Conservation (phyloP, 257 asterid genomes). For the Solanum bulbocastanum region DNA sequence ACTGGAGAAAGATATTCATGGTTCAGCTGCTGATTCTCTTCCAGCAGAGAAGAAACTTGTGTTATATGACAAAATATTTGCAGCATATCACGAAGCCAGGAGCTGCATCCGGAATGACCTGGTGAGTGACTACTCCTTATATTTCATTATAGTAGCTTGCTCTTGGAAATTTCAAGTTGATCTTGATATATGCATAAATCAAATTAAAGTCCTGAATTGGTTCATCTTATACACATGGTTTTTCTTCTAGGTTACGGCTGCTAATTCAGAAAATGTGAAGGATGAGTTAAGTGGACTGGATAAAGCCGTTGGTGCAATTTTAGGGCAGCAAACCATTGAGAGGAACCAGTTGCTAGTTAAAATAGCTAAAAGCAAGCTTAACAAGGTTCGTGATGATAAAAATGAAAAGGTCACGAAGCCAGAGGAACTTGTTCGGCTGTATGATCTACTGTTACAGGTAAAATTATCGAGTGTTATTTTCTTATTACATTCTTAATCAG, state of each 20-base stretch:
- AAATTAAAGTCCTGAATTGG: not conserved
- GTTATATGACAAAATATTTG: conserved; percentile 80
- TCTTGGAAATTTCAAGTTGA: not conserved
- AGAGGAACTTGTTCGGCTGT: conserved; percentile 90
- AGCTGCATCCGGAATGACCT: conserved; percentile 78
- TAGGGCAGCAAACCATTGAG: conserved; percentile 90
- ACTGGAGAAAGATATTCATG: conserved; percentile 76
- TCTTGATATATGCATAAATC: not conserved
- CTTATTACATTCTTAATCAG: not conserved
- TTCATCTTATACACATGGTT: not conserved
- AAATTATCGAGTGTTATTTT: not conserved
- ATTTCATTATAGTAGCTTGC: not conserved
- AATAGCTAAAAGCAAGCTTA: conserved; percentile 73
- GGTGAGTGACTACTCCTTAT: conserved; percentile 31
- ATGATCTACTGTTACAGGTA: conserved; percentile 82
- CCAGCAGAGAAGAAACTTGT: conserved; percentile 68
- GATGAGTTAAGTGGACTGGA: conserved; percentile 95
- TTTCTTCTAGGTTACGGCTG: conserved; percentile 63
- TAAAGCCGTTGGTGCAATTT: conserved; percentile 85
- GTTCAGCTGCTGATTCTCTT: conserved; percentile 68
- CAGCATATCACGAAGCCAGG: conserved; percentile 87
- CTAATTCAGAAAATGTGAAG: conserved; percentile 77
- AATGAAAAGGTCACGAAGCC: conserved; percentile 84
- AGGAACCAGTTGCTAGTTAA: conserved; percentile 80
- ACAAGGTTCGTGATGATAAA: conserved; percentile 70